Evolutionary conservation across 768 basidiomycete species (phyloP).

Genomic region (Boletus insuetus): DNA sequence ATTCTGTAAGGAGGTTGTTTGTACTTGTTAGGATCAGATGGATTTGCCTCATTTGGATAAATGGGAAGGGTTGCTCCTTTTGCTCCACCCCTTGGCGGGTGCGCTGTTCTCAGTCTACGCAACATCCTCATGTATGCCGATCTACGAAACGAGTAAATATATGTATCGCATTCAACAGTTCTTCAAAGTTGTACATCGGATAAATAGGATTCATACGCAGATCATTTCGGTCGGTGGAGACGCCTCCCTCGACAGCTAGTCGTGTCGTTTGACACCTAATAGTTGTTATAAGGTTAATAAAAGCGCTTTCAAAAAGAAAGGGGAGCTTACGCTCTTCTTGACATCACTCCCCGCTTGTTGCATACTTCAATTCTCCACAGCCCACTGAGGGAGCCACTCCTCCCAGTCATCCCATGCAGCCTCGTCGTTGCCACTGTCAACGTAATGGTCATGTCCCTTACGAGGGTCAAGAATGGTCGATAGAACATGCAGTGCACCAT

Average conservation of each 20-base stretch:
- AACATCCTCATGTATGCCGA: too few species aligned
- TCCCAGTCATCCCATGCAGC: constrained; percentile 13
- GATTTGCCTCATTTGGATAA: constrained; percentile 30
- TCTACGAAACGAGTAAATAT: too few species aligned
- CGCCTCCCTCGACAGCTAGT: too few species aligned
- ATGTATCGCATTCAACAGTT: background rate
- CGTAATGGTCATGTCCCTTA: background rate
- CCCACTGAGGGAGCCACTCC: constrained; percentile 15
- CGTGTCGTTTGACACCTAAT: too few species aligned
- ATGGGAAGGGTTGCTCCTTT: background rate
- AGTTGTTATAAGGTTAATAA: too few species aligned
- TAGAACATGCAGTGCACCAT: constrained; percentile 13
- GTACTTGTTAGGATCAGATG: constrained; percentile 21
- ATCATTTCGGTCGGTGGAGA: too few species aligned
- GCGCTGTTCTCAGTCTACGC: too few species aligned
- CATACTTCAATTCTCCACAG: constrained; percentile 6
- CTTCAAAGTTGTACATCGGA: background rate
- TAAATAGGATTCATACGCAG: background rate
- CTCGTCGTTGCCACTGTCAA: background rate
- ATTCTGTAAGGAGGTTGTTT: constrained; percentile 10
- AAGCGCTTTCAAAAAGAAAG: too few species aligned
- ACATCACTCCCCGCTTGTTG: too few species aligned
- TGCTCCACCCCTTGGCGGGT: too few species aligned
- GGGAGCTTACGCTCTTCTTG: too few species aligned
- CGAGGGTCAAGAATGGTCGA: constrained; percentile 12